These are phyloP conservation scores for Yamadazyma diospyri DNA, from an alignment of 1,139 yeast species.

Conservation along the genomic window DNA sequence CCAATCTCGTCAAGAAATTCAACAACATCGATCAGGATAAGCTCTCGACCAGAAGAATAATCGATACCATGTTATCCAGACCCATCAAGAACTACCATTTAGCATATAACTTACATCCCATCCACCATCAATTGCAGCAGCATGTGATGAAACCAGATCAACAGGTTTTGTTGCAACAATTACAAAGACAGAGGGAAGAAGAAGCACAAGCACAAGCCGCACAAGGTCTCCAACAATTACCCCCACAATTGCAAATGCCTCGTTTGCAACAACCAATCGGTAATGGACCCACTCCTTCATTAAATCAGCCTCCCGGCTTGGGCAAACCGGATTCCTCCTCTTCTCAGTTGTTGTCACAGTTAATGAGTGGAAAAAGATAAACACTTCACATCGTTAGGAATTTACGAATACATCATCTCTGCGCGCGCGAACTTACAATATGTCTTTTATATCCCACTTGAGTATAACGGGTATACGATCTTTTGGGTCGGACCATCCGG, in stretches of 20 bases:
- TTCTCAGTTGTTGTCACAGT: constrained; percentile 64
- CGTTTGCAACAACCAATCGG: constrained; percentile 2
- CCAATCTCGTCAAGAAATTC: constrained; percentile 13
- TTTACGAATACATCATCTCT: background rate
- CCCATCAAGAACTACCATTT: constrained; percentile 47
- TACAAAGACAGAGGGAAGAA: constrained; percentile 28
- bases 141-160: constrained; percentile 17
- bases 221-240: constrained; percentile 11
- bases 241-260: background rate
- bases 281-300: constrained; percentile 14
- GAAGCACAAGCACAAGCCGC: constrained; percentile 16
- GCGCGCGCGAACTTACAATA: constrained; percentile 16
- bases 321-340: constrained; percentile 34
- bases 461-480: constrained; percentile 90
- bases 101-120: constrained; percentile 47
- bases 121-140: constrained; percentile 22
- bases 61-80: constrained; percentile 39
- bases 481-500: constrained; percentile 77
- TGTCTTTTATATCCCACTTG: constrained; percentile 73
- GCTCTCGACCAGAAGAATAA: constrained; percentile 37
- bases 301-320: constrained; percentile 15
- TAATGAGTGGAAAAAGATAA: constrained; percentile 63
- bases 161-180: constrained; percentile 18
- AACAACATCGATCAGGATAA: constrained; percentile 36
- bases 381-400: too few species aligned